A percentile compares a stretch with the other conserved stretches of the same genome.
Conservation (phyloP, 495 filamentous ascomycete species). For the Aspergillus avenaceus region DNA sequence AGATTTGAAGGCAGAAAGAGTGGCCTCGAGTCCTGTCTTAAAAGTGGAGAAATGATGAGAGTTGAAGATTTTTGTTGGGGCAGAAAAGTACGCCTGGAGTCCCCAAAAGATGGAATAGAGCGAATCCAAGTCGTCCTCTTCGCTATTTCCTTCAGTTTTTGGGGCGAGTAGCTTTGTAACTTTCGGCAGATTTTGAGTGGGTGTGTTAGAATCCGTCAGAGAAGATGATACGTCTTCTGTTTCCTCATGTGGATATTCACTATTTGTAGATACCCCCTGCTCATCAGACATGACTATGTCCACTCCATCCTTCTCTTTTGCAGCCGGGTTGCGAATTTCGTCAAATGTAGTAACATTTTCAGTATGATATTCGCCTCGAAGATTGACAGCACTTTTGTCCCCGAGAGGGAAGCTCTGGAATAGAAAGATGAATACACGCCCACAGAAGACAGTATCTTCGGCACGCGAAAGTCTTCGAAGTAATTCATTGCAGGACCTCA, state of each 20-base stretch:
- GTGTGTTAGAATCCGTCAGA: constrained; percentile 19
- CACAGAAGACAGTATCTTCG: constrained; percentile 95
- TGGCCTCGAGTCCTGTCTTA: constrained; percentile 71
- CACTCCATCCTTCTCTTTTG: constrained; percentile 36
- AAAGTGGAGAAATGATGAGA: constrained; percentile 66
- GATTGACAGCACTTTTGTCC: constrained; percentile 94
- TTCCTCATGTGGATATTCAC: constrained; percentile 17
- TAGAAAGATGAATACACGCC: constrained; percentile 93
- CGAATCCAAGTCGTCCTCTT: constrained; percentile 57
- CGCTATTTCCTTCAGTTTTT: constrained; percentile 36
- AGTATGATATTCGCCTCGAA: constrained; percentile 91
- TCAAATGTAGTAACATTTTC: constrained; percentile 94
- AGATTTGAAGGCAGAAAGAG: constrained; percentile 71
- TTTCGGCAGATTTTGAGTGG: constrained; percentile 17
- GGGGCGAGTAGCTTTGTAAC: constrained; percentile 51
- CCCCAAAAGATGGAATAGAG: constrained; percentile 95
- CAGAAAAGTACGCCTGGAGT: constrained; percentile 85
- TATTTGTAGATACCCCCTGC: constrained; percentile 25
- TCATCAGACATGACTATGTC: constrained; percentile 63
- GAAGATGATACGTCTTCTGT: constrained; percentile 11
- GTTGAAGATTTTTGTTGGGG: constrained; percentile 77
- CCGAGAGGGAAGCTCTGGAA: constrained; percentile 96
- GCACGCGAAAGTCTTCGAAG: constrained; percentile 85
- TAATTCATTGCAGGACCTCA: constrained; percentile 92
- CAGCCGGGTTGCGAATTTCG: constrained; percentile 30